A percentile compares a stretch with the other conserved stretches of the same genome.
Conservation (phyloP, 140 eudicot genomes). For the Cichorium intybus region DNA sequence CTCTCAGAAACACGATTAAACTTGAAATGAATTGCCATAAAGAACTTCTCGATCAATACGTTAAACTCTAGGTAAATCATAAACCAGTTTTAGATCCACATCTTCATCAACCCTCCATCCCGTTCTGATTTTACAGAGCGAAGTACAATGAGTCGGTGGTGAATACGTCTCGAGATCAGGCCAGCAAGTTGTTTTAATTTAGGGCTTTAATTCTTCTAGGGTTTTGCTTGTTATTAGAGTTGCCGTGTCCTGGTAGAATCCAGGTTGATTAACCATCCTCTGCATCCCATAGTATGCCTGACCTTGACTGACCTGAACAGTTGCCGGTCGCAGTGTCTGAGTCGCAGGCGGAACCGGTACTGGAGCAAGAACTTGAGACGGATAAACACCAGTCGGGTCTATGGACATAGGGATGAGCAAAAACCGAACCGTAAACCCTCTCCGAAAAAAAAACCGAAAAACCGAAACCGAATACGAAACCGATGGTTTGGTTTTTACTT, state of each 20-base stretch:
- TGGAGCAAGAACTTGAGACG: slow-evolving; percentile 29
- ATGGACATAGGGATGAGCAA: no score
- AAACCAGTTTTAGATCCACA: neutral
- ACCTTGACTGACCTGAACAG: slow-evolving; percentile 35
- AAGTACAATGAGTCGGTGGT: slow-evolving; percentile 74
- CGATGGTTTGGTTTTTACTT: no score
- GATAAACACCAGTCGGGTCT: slow-evolving; percentile 39
- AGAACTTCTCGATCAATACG: slow-evolving; percentile 45
- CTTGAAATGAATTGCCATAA: slow-evolving; percentile 62
- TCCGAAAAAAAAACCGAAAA: no score
- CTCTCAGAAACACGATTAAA: slow-evolving; percentile 41
- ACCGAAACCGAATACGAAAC: no score
- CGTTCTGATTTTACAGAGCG: slow-evolving; percentile 36
- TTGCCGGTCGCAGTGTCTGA: slow-evolving; percentile 34
- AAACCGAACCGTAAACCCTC: no score
- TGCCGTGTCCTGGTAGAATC: slow-evolving; percentile 49
- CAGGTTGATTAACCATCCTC: slow-evolving; percentile 43
- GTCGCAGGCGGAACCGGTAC: neutral
- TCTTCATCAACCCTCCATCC: neutral
- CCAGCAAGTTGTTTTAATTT: no score
- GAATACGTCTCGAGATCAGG: slow-evolving; percentile 50
- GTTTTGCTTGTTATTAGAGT: no score
- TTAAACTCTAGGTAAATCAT: slow-evolving; percentile 59
- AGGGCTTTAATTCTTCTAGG: no score
- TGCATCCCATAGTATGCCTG: slow-evolving; percentile 58